Evolutionary conservation across 345 rosid genomes (phyloP).

Genomic region (Turritis glabra): DNA sequence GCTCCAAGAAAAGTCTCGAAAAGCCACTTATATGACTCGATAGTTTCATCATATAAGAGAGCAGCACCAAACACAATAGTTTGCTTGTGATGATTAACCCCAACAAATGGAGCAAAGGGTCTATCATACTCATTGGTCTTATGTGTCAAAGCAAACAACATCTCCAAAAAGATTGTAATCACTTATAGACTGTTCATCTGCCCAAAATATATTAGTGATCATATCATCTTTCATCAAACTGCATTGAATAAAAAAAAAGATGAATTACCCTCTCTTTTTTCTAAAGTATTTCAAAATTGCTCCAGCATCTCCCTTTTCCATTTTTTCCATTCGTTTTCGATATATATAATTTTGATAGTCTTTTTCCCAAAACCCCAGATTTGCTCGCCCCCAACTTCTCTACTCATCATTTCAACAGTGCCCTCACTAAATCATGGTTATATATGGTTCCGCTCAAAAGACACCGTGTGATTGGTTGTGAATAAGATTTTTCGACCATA

Average conservation of each 20-base stretch:
- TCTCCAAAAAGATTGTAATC: too few species aligned
- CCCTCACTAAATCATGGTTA: slow-evolving; percentile 12
- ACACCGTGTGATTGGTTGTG: not conserved
- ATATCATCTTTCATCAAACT: not conserved
- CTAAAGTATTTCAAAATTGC: not conserved
- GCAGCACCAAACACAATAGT: not conserved
- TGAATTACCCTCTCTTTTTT: not conserved
- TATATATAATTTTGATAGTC: not conserved
- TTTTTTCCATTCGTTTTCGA: not conserved
- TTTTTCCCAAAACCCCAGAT: not conserved
- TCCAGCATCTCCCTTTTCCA: not conserved
- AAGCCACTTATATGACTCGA: not conserved
- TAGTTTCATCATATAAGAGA: not conserved
- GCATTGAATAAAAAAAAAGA: not conserved
- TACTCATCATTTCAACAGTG: slow-evolving; percentile 2
- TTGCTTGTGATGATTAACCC: not conserved
- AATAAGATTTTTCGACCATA: not conserved
- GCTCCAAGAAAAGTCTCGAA: not conserved
- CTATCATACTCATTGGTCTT: not conserved
- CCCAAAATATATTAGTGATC: not conserved
- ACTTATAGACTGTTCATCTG: not conserved
- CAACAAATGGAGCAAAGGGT: not conserved
- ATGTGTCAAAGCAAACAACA: not conserved
- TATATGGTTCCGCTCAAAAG: not conserved
- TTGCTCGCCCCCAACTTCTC: not conserved